Base-by-base conservation (phyloP, 1,284 basidiomycete genomes). In the Butyriboletus appendiculatus region DNA sequence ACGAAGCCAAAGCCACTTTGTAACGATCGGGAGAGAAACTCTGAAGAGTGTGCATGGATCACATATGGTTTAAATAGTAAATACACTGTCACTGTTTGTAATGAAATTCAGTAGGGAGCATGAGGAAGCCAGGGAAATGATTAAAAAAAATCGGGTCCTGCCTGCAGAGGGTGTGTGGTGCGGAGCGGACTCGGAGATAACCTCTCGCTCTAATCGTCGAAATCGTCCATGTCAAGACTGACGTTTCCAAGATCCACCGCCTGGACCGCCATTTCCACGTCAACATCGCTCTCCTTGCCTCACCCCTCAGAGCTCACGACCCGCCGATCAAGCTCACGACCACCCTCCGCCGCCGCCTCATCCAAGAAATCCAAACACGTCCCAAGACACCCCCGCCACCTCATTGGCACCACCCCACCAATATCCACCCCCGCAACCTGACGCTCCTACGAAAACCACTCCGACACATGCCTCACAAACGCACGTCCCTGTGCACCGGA, bases 301-400 rank as follows among this genome's bases (percentile, higher is more conserved):
- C 20, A 22, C 2, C 8, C 15, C 2, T 47, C 43, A 12, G 14
- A 0, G 20, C 9, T 5, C 38, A 44, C 44, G 11, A 2, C 16
- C n/a, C 12, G 20, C 28, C 5, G 14, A 16, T 39, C 45, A 15
- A 8, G 50, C 16, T 16, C 32, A 1, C 6, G 5, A 5, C 10
- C 12, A 5, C 10, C n/a, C 5, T 28, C 8, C 8, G 5, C 26
- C 8, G 5, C 26, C 2, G 12, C 28, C 41, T 41, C 50, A 34
- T 75, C 75, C 57, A 91, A 68, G 63, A 85, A 87, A 43, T 77
- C 74, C 56, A 91, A 66, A 66, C 89, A 91, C 0, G 82, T 83
- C 48, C 56, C 58, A 28, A 69, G 66, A 66, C 88, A 91, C 0
- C 88, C 89, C 22, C 85, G 73, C 88, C 88, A 91, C 49, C 75